Conservation (phyloP, 2,329 filamentous ascomycete genomes). For the Monosporascus sp. region DNA sequence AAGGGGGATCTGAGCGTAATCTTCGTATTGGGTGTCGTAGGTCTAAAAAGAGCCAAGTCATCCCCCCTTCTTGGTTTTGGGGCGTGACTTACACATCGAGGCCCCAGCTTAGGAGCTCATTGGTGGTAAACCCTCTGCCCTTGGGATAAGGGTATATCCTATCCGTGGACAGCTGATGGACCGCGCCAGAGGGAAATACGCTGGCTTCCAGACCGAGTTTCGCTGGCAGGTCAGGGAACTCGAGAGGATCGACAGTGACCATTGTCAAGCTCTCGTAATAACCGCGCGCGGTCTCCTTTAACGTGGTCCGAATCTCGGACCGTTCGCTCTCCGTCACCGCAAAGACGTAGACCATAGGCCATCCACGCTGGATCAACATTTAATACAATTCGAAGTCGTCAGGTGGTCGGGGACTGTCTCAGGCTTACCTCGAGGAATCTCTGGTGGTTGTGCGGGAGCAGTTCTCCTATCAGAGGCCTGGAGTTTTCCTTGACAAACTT, state of each 20-base stretch:
- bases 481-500: slow-evolving; percentile 20
- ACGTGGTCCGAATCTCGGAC: slow-evolving; percentile 19
- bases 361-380: slow-evolving; percentile 20
- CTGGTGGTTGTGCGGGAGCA: slow-evolving; percentile 26
- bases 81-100: slow-evolving; percentile 22
- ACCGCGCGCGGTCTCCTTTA: slow-evolving; percentile 25
- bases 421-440: slow-evolving; percentile 29
- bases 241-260: slow-evolving; percentile 29
- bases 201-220: slow-evolving; percentile 25
- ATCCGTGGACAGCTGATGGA: slow-evolving; percentile 30
- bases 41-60: background rate
- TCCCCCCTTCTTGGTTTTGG: background rate
- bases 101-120: slow-evolving; percentile 28
- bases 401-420: background rate
- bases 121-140: slow-evolving; percentile 19
- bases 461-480: slow-evolving; percentile 26
- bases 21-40: too few relatives aligned
- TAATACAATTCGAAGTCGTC: background rate
- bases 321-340: slow-evolving; percentile 23
- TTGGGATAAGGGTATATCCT: slow-evolving; percentile 31
- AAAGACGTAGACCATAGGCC: slow-evolving; percentile 34
- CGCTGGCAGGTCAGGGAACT: slow-evolving; percentile 29
- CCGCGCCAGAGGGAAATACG: slow-evolving; percentile 26
- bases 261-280: slow-evolving; percentile 30
- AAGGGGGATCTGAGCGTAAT: too few relatives aligned